Percentiles rank a stretch among this genome's conserved stretches.
Evolutionary conservation across 1,284 basidiomycete genomes (phyloP).

Genomic region (Ustilago bromivora): DNA sequence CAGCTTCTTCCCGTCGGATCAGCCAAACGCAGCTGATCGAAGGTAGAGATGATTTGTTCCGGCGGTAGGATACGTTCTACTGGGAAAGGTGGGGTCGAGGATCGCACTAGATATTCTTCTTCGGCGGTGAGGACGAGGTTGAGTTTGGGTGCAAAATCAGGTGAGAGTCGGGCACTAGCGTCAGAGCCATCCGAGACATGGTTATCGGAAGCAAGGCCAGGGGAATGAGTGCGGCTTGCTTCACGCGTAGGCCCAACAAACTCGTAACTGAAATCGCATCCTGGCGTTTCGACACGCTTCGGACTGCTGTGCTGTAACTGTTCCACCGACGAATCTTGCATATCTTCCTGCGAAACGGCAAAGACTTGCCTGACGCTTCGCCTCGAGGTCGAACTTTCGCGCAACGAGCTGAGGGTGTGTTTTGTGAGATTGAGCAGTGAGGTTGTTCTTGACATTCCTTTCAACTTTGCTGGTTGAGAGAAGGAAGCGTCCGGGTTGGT

Average conservation of each 20-base stretch:
- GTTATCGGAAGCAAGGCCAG: not conserved
- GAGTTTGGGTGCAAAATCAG: not conserved
- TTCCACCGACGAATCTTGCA: not conserved
- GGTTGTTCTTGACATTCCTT: slow-evolving; percentile 14
- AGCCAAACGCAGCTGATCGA: slow-evolving; percentile 45
- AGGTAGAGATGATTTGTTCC: slow-evolving; percentile 48
- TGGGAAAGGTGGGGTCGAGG: slow-evolving; percentile 13
- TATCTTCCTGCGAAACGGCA: slow-evolving; percentile 1
- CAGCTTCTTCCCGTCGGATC: slow-evolving; percentile 27
- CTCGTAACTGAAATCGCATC: slow-evolving; percentile 41
- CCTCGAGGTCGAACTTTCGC: slow-evolving; percentile 7
- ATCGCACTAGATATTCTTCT: not conserved
- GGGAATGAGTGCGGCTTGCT: not conserved
- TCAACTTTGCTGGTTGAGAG: slow-evolving; percentile 4
- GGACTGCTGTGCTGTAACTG: not conserved
- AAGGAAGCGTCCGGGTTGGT: not conserved
- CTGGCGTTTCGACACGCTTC: slow-evolving; percentile 1
- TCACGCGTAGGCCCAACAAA: slow-evolving; percentile 7
- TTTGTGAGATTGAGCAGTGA: slow-evolving; percentile 38
- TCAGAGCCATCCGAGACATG: not conserved
- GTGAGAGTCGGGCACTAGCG: not conserved
- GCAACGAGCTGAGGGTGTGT: slow-evolving; percentile 16
- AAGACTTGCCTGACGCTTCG: slow-evolving; percentile 9
- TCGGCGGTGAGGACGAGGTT: not conserved
- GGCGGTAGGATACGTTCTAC: slow-evolving; percentile 56